Evolutionary conservation across 352 stramenopile species (phyloP), one percentile per base, ranked within the genome.

Genomic region (Thraustotheca clavata): DNA sequence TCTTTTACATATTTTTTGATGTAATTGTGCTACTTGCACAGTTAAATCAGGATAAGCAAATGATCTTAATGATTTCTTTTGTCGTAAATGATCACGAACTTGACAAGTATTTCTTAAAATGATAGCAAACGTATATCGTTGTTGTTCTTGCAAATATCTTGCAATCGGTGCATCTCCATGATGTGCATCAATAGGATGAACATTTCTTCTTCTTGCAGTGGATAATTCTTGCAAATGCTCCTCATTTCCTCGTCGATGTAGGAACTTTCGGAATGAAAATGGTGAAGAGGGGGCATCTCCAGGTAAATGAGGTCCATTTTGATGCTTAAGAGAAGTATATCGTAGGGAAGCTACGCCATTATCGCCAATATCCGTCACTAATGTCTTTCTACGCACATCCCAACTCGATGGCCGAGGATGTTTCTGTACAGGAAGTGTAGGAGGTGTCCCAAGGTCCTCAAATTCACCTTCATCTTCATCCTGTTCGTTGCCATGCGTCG

Each of bases 101-200:
- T 94, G 83, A 35, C 88, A 70, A 33, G 83, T 91, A 69, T 91
- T 81, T 59, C 86, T 82, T 1, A 94, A 68, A n/a, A 94, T 76
- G 41, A 94, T 78, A 2, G 85, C 83, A 65, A 94, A 94, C 31
- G 85, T 94, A 68, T 94, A 94, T 71, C 91, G 91, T 52, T 94
- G 85, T 49, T 81, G 76, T 69, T 94, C 85, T 33, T 94, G 79
- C 36, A 94, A 46, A 26, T 65, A 65, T 16, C 57, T 40, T n/a
- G 57, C 57, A 32, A 65, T 38, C 9, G 39, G 39, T 18, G 32
- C 35, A 12, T 65, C 57, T 26, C 16, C 27, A n/a, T 26, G 16
- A 29, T 47, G 36, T 26, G 38, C 38, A 35, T 65, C 57, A 27
- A 65, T 65, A n/a, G 57, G 57, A 27, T 65, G 57, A 1, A 65